Evolutionary conservation across 345 rosid genomes (phyloP), one percentile per base, ranked within the genome.

Genomic region (Bruguiera gymnorhiza): DNA sequence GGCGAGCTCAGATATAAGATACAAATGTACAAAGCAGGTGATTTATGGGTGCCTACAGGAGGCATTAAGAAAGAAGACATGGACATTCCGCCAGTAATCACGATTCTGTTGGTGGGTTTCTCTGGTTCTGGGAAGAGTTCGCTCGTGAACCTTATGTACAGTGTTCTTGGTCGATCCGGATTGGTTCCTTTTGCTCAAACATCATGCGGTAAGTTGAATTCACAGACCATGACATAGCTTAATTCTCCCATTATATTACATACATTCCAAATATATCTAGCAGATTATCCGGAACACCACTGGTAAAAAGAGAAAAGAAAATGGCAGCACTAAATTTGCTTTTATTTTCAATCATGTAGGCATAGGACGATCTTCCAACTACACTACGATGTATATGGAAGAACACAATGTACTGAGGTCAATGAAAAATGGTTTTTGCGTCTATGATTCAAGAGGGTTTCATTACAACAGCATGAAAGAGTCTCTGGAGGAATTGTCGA

Each of bases 121-220:
- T 65, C 81, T 39, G 85, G 86, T 32, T 82, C 89, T 6, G 89
- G 89, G 60, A 87, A 87, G 75, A 84, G 88, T 82, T 84, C 92
- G 27, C 83, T 87, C 31, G 58, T 85, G 13, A 87, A 86, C 66
- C 84, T 87, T 20, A 84, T 87, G 89, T 87, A 85, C 75, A 85
- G 92, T 34, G 82, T 85, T 71, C 83, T 86, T 32, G 86, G 92
- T 69, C 83, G 88, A 2, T 75, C 84, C 29, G 88, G 88, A 54
- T 70, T 82, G 60, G 60, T 87, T 21, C 85, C 84, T 23, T 87
- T 85, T 52, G 87, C 89, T 37, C 86, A 68, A 70, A 85, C 89
- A 39, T 79, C 85, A 13, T 70, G 82, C 13, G 86, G 89, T 85
- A 73, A 76, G 57, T 32, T 6, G 32, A 39, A 5, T 23, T 21